Evolutionary conservation across 2,329 filamentous ascomycete species (phyloP).

Genomic region (Ophiocordyceps camponoti-rufipedis): DNA sequence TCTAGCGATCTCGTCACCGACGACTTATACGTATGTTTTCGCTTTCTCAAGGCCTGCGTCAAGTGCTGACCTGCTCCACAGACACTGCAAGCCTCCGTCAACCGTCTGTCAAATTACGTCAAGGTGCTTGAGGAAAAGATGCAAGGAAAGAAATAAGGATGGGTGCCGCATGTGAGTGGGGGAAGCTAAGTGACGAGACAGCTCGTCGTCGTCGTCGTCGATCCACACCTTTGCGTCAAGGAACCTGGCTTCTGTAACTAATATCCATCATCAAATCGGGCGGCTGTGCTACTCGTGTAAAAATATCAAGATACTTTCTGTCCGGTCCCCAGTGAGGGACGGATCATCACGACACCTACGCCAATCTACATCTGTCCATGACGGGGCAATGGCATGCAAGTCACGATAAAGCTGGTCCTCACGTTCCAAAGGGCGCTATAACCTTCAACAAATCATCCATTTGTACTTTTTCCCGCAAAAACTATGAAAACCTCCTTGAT

Average conservation of each 20-base stretch:
- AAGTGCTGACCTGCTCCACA: conserved; percentile 15
- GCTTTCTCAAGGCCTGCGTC: background rate
- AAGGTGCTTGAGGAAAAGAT: conserved; percentile 67
- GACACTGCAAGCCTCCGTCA: conserved; percentile 76
- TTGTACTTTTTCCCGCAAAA: conserved; percentile 4
- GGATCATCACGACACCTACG: background rate
- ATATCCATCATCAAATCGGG: background rate
- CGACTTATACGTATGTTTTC: conserved; percentile 74
- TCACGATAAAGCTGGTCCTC: no score
- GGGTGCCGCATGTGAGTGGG: background rate
- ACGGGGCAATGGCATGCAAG: no score
- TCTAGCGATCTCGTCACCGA: conserved; percentile 87
- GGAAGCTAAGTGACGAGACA: background rate
- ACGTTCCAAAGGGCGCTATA: no score
- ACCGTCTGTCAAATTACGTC: conserved; percentile 71
- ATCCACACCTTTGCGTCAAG: background rate
- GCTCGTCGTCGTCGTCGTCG: background rate
- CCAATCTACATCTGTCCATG: background rate
- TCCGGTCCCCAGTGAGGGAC: background rate
- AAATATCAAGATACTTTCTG: background rate
- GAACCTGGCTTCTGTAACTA: background rate
- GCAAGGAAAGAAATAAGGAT: conserved; percentile 46
- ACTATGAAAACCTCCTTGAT: conserved; percentile 8
- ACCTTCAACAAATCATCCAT: conserved; percentile 1
- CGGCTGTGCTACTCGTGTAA: background rate